Evolutionary conservation across 148 eudicot species (phyloP), one percentile per base, ranked within the genome.

Genomic region (Fagopyrum tataricum): DNA sequence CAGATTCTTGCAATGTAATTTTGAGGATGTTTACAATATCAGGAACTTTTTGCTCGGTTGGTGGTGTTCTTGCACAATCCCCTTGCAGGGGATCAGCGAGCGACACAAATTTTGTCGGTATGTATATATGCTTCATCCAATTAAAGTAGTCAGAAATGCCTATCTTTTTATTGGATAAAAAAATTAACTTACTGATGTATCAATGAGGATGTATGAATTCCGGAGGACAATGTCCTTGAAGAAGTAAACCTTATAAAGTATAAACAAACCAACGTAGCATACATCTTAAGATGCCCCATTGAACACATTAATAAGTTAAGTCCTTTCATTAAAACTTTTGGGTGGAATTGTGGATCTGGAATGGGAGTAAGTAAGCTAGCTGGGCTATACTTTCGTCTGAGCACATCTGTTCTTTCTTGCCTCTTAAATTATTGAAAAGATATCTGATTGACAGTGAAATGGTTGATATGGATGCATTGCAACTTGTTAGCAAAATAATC

Each of bases 31-130:
- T 64, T 21, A 26, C 18, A 61, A 42, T 73, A 58, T 78, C 84
- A 95, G 99, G 99, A 90, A 74, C 91, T 95, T 77, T 85, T 95
- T 87, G 96, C 94, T 49, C 96, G 99, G 18, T 85, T 95, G 85
- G 77, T 92, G 81, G 91, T 95, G 78, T 89, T 95, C 79, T 77
- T 95, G 81, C 97, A 95, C 80, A 86, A 95, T 84, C 99, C 99
- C 75, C 88, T 92, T 18, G 96, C 92, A 31, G 89, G 89, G 83
- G 97, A 92, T 75, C 96, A 90, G 75, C 88, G 82, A 73, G 90
- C 97, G 18, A 85, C 96, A 82, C 91, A 91, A 70, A 88, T 95
- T 86, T 81, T 95, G 72, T 85, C 86, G 23, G 99, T 95, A 84
- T 84, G 89, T 52, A 9, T 62, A 56, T 48, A 24, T 13, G 23